These are phyloP conservation scores for Platanthera zijinensis DNA, from an alignment of 106 monocot species.

Conservation along the genomic window DNA sequence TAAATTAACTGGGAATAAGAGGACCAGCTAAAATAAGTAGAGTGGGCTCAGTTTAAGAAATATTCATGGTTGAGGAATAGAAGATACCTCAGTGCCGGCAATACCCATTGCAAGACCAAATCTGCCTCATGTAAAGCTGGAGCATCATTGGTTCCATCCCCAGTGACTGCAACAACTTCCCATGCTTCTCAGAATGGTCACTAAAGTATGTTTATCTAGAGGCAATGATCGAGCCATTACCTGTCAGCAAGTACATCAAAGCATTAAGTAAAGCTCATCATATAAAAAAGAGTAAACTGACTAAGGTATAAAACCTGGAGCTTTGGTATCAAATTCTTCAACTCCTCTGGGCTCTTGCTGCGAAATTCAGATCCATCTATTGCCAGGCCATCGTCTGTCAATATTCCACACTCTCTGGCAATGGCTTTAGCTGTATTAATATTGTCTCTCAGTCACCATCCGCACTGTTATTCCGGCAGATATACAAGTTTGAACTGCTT, in stretches of 20 bases:
- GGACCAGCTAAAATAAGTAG: neutral
- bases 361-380: slow-evolving; percentile 89
- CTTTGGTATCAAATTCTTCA: slow-evolving; percentile 78
- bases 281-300: neutral
- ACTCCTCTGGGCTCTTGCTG: slow-evolving; percentile 48
- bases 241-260: slow-evolving; percentile 22
- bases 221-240: slow-evolving; percentile 97
- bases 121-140: slow-evolving; percentile 94
- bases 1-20: neutral
- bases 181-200: slow-evolving; percentile 63
- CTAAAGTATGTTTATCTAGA: slow-evolving; percentile 83
- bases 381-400: slow-evolving; percentile 79
- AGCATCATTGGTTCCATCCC: slow-evolving; percentile 98
- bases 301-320: slow-evolving; percentile 45
- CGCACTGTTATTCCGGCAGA: slow-evolving; percentile 85
- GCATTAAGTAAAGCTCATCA: neutral
- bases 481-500: slow-evolving; percentile 71
- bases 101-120: slow-evolving; percentile 97
- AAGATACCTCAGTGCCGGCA: slow-evolving; percentile 82
- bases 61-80: neutral
- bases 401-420: slow-evolving; percentile 91
- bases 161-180: slow-evolving; percentile 92
- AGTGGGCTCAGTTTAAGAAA: neutral
- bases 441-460: slow-evolving; percentile 98
- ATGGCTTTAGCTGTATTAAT: slow-evolving; percentile 96